phyloP scores from a whole-genome alignment of 2,329 filamentous ascomycete species.

The Neoascochyta sp. region DNA sequence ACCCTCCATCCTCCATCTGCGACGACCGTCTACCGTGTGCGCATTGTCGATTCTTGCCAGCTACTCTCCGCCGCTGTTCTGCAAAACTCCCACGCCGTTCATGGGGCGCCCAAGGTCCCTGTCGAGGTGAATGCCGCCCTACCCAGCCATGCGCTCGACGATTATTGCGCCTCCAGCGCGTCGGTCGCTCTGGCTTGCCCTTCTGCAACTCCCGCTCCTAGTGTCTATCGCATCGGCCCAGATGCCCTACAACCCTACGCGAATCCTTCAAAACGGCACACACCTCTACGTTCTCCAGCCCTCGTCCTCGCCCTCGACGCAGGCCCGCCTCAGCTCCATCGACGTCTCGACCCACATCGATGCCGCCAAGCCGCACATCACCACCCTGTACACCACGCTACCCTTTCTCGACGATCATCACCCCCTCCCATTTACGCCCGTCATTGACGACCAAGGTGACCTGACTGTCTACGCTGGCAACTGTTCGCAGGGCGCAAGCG shows the following conservation, averaged over 20 bases:
- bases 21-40: slow-evolving; percentile 7
- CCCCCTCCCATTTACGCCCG: slow-evolving; percentile 61
- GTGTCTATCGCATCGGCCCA: slow-evolving; percentile 28
- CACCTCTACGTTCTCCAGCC: slow-evolving; percentile 69
- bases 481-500: slow-evolving; percentile 56
- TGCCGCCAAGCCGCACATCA: slow-evolving; percentile 42
- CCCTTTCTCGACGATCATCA: slow-evolving; percentile 58
- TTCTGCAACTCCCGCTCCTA: slow-evolving; percentile 6
- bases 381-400: slow-evolving; percentile 54
- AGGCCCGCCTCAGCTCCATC: slow-evolving; percentile 59
- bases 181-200: slow-evolving; percentile 2
- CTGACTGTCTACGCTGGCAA: slow-evolving; percentile 72
- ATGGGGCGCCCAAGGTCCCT: slow-evolving; percentile 14
- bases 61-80: slow-evolving; percentile 14
- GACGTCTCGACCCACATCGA: slow-evolving; percentile 60
- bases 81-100: slow-evolving; percentile 8
- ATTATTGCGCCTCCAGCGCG: slow-evolving; percentile 3
- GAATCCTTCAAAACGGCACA: slow-evolving; percentile 58
- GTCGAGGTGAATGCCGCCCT: slow-evolving; percentile 21
- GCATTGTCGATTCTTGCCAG: slow-evolving; percentile 3
- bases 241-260: slow-evolving; percentile 75
- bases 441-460: slow-evolving; percentile 63
- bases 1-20: slow-evolving; percentile 12
- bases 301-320: slow-evolving; percentile 42
- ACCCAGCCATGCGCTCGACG: slow-evolving; percentile 5